Evolutionary conservation across 768 basidiomycete genomes (phyloP).

Genomic region (Rhizopogon sp.): DNA sequence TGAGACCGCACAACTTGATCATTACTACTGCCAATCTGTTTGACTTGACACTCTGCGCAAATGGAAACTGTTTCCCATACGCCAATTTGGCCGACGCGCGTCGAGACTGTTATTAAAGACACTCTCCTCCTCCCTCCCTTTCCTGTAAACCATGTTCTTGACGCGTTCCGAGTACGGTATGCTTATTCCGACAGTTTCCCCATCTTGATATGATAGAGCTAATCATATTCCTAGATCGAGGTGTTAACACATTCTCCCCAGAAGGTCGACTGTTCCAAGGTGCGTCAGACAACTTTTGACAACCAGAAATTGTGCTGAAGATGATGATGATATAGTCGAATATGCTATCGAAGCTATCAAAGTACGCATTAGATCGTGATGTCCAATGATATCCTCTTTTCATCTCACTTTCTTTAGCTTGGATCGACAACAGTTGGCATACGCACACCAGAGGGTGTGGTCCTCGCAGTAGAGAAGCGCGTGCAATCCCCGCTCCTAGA

Average conservation of each 20-base stretch:
- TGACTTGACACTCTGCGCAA: not conserved
- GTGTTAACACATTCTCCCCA: slow-evolving; percentile 98
- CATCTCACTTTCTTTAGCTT: slow-evolving; percentile 48
- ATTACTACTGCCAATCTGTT: too few relatives aligned
- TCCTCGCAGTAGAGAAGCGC: slow-evolving; percentile 97
- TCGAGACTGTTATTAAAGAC: slow-evolving; percentile 27
- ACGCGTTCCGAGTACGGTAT: slow-evolving; percentile 93
- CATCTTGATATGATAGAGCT: not conserved
- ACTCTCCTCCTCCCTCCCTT: slow-evolving; percentile 4
- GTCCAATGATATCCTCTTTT: not conserved
- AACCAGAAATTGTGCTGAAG: slow-evolving; percentile 11
- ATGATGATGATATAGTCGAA: slow-evolving; percentile 59
- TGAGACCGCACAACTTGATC: too few relatives aligned
- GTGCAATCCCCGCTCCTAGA: slow-evolving; percentile 96
- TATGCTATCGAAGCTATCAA: slow-evolving; percentile 99
- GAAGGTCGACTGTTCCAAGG: slow-evolving; percentile 99
- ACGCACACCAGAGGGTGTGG: slow-evolving; percentile 82
- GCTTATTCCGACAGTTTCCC: not conserved
- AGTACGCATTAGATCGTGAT: slow-evolving; percentile 34
- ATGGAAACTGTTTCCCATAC: slow-evolving; percentile 27
- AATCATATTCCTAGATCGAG: slow-evolving; percentile 60
- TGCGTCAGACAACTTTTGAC: slow-evolving; percentile 26
- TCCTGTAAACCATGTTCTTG: slow-evolving; percentile 62
- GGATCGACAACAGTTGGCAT: slow-evolving; percentile 98
- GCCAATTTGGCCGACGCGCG: slow-evolving; percentile 23